phyloP scores from a whole-genome alignment of 2,329 filamentous ascomycete genomes.

The Xylariales sp. region DNA sequence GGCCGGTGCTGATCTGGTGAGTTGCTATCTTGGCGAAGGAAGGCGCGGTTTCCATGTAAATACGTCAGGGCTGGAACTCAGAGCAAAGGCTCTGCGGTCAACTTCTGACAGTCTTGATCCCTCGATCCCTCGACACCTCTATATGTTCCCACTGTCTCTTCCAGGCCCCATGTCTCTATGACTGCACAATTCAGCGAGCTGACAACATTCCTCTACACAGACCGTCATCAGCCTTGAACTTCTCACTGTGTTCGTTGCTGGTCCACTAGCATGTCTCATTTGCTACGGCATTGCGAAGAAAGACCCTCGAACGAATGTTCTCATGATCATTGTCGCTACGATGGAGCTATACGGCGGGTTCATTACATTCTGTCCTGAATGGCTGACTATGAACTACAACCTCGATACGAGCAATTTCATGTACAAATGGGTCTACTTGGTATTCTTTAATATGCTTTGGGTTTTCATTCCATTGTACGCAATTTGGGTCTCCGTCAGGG shows the following conservation, averaged over 20 bases:
- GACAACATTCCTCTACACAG: no score
- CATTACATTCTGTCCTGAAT: constrained; percentile 69
- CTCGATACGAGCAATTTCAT: constrained; percentile 63
- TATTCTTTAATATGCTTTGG: constrained; percentile 68
- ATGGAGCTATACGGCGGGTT: constrained; percentile 65
- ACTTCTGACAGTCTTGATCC: no score
- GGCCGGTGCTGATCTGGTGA: constrained; percentile 56
- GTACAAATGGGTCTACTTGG: constrained; percentile 63
- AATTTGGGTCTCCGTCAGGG: constrained; percentile 48
- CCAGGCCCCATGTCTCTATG: no score
- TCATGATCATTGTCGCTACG: constrained; percentile 62
- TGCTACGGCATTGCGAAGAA: constrained; percentile 56
- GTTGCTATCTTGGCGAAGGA: no score
- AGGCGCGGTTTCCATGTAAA: no score
- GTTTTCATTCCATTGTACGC: constrained; percentile 59
- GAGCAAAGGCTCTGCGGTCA: no score
- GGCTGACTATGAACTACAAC: constrained; percentile 57
- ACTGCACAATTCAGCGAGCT: no score
- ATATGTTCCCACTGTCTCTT: no score
- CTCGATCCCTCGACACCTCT: no score
- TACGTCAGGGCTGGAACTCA: no score
- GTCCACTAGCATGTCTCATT: constrained; percentile 54
- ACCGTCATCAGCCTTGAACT: constrained; percentile 61
- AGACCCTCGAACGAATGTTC: constrained; percentile 51
- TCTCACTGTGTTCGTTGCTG: constrained; percentile 59